These are phyloP conservation scores for Otatea glauca DNA, from an alignment of 176 grass and related monocot species.

Conservation along the genomic window DNA sequence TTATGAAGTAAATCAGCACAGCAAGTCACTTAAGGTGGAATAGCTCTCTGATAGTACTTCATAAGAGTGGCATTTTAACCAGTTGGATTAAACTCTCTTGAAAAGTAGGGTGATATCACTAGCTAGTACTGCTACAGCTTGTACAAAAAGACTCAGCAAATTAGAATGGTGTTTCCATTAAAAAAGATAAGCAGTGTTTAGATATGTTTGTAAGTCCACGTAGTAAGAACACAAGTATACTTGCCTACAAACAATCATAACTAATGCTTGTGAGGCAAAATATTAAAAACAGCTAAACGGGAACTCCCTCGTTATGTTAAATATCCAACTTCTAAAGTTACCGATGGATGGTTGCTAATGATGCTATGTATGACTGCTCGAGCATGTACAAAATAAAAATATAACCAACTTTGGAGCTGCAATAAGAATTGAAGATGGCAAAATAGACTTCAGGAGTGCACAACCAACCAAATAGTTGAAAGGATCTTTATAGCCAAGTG, in stretches of 20 bases:
- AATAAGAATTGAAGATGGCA: slow-evolving; percentile 14
- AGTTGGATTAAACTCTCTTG: neutral
- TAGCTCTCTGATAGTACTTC: slow-evolving; percentile 22
- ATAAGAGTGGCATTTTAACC: neutral
- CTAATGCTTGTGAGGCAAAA: slow-evolving; percentile 17
- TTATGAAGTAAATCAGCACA: neutral
- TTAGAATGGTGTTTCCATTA: neutral
- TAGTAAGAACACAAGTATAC: neutral
- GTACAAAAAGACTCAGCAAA: neutral
- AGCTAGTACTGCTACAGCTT: neutral
- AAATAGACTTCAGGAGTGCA: slow-evolving; percentile 6
- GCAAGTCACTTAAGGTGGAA: neutral
- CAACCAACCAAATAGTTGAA: slow-evolving; percentile 11
- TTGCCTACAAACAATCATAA: neutral
- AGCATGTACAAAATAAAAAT: neutral
- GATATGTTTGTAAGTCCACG: neutral
- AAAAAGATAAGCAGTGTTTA: neutral
- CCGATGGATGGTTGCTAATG: neutral
- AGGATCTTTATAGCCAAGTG: neutral
- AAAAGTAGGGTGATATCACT: neutral
- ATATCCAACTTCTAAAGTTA: neutral
- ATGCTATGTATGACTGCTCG: neutral
- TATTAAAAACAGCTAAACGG: neutral
- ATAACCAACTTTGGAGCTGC: neutral
- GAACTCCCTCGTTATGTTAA: neutral